Evolutionary conservation across 1,284 basidiomycete genomes (phyloP), one percentile per base, ranked within the genome.

Genomic region (Singerocomus inundabilis): DNA sequence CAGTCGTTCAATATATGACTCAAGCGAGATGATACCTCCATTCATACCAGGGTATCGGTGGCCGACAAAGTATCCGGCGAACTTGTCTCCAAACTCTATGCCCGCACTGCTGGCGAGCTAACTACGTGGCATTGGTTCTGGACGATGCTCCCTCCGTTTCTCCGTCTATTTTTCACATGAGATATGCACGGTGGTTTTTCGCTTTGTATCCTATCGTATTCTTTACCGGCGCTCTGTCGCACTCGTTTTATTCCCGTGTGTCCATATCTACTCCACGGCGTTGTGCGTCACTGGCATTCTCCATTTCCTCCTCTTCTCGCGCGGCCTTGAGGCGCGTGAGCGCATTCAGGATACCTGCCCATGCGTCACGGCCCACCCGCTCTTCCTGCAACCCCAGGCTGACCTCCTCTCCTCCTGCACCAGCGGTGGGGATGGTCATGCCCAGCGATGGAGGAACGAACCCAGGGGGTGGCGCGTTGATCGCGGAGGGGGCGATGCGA

Each of bases 401-500:
- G 45, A 53, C 59, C 59, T 72, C 56, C 11, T 51, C 47, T n/a
- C 63, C 56, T 11, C 51, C 53, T 40, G 68, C 65, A 12, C 70
- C 69, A 21, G 73, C 71, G 5, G 74, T 64, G 29, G 86, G 85
- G 48, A 87, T 74, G 1, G 84, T 85, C n/a, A 88, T 85, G 11
- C 88, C 88, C 10, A 88, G 77, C 3, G 86, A 82, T 9, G 85
- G 81, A 9, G 88, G 88, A 10, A 88, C 71, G 64, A 89, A 88
- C 25, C 79, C 79, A 0, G 75, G 76, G 4, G 82, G 77, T 31
- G 88, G 88, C 2, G 88, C 88, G 46, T 82, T 85, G 58, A 91
- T 89, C 13, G 88, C 82, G 18, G 86, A 86, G 4, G 88, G 87
- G 29, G 89, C 85, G 55, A 91, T 88, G 52, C 88, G 81, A n/a